Base-by-base conservation (phyloP, 805 yeast species). In the Pichia heedii region DNA sequence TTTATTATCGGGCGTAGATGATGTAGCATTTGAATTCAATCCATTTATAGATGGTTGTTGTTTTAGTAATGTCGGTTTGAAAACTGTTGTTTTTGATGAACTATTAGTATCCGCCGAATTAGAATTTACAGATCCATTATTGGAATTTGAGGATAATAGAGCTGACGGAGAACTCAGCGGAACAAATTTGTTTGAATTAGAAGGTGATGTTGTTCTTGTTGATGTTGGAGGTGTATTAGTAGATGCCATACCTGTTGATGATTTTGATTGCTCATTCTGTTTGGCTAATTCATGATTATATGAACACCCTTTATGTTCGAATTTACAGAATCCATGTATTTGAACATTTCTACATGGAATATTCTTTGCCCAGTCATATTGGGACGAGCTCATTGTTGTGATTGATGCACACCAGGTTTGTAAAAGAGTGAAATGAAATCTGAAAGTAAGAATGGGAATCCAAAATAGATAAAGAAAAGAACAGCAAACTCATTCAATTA, bases 301-400 rank as follows among this genome's bases (percentile, higher is more conserved):
- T 2, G 81, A 82, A 58, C 96, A 87, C 11, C 95, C 95, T 54
- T 85, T 86, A 52, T 83, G 82, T 54, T 84, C 88, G 64, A 75
- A 86, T 60, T 85, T 85, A 68, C 96, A 87, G 55, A 74, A 85
- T 4, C 96, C 96, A 66, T 86, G 87, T 29, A 85, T 84, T 39
- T 81, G 76, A 43, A 86, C 79, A 55, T 87, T 87, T 59, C 88
- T 74, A 64, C 96, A 87, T 44, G 83, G 88, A 24, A 86, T 80
- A 46, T 79, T 80, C 60, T 76, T 81, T 7, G 89, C 88, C 58
- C 75, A 65, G 36, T 76, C 79, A 45, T 67, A 65, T 40, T 40
- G 47, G 5, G 38, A 20, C 13, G 36, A 16, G 22, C 37, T 42
- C 45, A 42, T 42, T 16, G n/a, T 26, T 19, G 24, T 18, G 24